A percentile compares a stretch with the other conserved stretches of the same genome.
phyloP scores from a whole-genome alignment of 495 filamentous ascomycete genomes.

The Neurospora sp. region DNA sequence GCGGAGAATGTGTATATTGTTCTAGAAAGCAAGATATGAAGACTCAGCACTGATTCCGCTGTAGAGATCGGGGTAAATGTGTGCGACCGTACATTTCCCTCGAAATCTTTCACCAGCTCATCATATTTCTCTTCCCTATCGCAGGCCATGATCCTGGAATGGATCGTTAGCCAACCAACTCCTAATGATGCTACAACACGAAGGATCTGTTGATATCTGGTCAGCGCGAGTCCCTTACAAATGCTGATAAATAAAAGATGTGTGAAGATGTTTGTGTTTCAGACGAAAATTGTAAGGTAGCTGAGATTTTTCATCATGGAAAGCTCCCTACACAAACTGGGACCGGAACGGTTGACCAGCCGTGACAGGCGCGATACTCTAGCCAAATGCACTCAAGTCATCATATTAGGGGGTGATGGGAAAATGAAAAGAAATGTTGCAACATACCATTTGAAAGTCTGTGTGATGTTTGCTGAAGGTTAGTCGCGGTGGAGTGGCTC shows the following conservation, averaged over 20 bases:
- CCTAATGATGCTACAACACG: conserved; percentile 3
- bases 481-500: neutral
- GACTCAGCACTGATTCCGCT: conserved; percentile 46
- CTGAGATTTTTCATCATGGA: conserved; percentile 97
- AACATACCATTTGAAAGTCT: conserved; percentile 11
- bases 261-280: conserved; percentile 33
- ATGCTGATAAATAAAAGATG: conserved; percentile 4
- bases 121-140: conserved; percentile 80
- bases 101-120: conserved; percentile 64
- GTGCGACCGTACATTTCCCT: conserved; percentile 48
- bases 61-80: conserved; percentile 18
- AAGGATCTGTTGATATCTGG: conserved; percentile 3
- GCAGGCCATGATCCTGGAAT: conserved; percentile 80
- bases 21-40: conserved; percentile 35
- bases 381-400: conserved; percentile 99
- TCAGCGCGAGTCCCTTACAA: conserved; percentile 12
- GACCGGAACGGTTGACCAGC: conserved; percentile 31
- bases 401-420: conserved; percentile 47
- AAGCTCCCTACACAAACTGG: conserved; percentile 25
- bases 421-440: neutral
- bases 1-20: conserved; percentile 64
- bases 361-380: conserved; percentile 62
- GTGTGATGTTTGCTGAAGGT: conserved; percentile 14
- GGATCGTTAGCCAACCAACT: conserved; percentile 3
- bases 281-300: conserved; percentile 92